Conservation (phyloP, 2,329 filamentous ascomycete species). For the Pseudogymnoascus sp. region DNA sequence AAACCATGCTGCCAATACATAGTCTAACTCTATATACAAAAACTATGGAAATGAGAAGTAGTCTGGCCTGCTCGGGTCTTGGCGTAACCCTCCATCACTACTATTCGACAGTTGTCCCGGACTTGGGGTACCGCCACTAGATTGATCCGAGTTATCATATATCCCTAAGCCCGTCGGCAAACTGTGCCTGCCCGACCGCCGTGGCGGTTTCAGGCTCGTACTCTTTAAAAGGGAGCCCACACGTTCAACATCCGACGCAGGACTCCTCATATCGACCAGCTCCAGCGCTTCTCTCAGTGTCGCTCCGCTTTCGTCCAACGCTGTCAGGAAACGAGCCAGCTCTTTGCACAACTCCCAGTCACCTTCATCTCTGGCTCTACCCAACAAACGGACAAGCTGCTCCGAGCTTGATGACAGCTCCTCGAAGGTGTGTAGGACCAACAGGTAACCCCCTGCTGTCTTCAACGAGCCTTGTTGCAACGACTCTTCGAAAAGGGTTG, state of each 20-base stretch:
- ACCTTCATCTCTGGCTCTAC: conserved; percentile 70
- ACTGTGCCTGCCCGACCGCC: background rate
- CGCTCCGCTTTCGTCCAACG: conserved; percentile 78
- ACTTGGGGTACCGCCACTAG: background rate
- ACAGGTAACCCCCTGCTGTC: conserved; percentile 91
- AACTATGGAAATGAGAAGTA: conserved; percentile 9
- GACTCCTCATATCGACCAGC: conserved; percentile 45
- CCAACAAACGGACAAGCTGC: conserved; percentile 74
- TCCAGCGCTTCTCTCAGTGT: conserved; percentile 68
- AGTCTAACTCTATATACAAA: background rate
- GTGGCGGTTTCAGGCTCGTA: conserved; percentile 27
- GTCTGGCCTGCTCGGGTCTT: background rate
- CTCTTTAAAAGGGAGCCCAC: conserved; percentile 35
- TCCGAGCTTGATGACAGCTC: conserved; percentile 63
- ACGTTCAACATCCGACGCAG: conserved; percentile 27
- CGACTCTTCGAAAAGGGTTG: conserved; percentile 89
- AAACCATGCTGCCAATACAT: background rate
- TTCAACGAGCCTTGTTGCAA: conserved; percentile 79
- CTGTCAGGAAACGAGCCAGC: conserved; percentile 86
- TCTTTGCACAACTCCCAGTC: conserved; percentile 97
- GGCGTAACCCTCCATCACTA: conserved; percentile 7
- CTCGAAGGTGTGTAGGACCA: conserved; percentile 80
- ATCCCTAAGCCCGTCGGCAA: background rate
- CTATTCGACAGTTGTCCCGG: background rate
- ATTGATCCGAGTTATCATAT: background rate